phyloP scores from a whole-genome alignment of 225 moss, liverwort and hornwort genomes.

The Lunularia cruciata region DNA sequence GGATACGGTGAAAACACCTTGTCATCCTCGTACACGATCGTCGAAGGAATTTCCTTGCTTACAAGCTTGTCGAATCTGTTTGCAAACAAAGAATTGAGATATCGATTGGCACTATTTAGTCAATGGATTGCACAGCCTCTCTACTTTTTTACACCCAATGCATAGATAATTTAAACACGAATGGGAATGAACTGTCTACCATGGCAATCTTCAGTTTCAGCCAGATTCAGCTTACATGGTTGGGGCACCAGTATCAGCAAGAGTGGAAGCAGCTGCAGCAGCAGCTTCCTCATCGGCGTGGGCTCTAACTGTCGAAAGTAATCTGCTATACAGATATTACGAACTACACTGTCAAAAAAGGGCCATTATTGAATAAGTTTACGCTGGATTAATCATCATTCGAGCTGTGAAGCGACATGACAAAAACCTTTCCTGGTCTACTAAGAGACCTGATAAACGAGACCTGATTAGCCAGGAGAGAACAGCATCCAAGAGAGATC shows the following conservation, averaged over 20 bases:
- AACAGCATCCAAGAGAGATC: background rate
- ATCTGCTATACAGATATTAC: constrained; percentile 17
- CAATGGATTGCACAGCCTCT: too few relatives aligned
- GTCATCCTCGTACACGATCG: constrained; percentile 72
- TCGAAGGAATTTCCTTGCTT: constrained; percentile 65
- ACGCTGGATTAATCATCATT: too few relatives aligned
- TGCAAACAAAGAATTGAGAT: background rate
- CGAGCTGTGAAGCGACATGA: too few relatives aligned
- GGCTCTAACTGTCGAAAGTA: constrained; percentile 35
- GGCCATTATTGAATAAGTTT: background rate
- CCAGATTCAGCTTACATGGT: constrained; percentile 43
- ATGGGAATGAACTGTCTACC: too few relatives aligned
- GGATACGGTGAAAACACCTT: too few relatives aligned
- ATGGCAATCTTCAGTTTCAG: too few relatives aligned
- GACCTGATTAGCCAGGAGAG: background rate
- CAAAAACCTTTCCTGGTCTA: background rate
- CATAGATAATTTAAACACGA: too few relatives aligned
- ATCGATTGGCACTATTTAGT: too few relatives aligned
- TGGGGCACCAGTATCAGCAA: constrained; percentile 43
- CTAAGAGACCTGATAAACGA: background rate
- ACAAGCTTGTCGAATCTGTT: constrained; percentile 73
- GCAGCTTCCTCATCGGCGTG: constrained; percentile 60
- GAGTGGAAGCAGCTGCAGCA: constrained; percentile 51
- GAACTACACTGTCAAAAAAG: background rate
- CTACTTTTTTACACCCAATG: too few relatives aligned